A percentile compares a stretch with the other conserved stretches of the same genome.
Conservation (phyloP, 768 basidiomycete genomes). For the Kockovaella imperatae region DNA sequence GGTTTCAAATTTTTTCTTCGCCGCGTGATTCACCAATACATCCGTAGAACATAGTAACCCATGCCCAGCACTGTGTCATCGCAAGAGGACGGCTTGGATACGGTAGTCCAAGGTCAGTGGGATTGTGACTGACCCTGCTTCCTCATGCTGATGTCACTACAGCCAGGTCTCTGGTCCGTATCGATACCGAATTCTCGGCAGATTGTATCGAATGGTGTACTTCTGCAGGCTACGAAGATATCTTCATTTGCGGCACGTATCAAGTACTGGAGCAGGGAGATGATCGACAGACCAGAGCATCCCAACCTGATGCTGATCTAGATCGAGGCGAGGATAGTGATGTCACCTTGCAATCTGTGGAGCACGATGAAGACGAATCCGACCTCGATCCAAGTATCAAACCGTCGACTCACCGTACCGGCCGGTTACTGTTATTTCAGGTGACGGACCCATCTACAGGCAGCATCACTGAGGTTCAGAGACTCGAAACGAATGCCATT, state of each 20-base stretch:
- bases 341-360: no score
- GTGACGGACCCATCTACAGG: slow-evolving; percentile 42
- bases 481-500: slow-evolving; percentile 66
- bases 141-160: no score
- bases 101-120: background rate
- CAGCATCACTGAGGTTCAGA: slow-evolving; percentile 52
- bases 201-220: slow-evolving; percentile 91
- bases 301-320: slow-evolving; percentile 39
- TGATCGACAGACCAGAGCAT: background rate
- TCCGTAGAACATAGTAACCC: no score
- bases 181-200: slow-evolving; percentile 74
- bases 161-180: slow-evolving; percentile 12
- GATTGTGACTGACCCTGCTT: background rate
- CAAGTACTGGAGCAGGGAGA: slow-evolving; percentile 53
- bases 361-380: slow-evolving; percentile 13
- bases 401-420: slow-evolving; percentile 51
- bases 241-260: slow-evolving; percentile 89
- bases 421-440: slow-evolving; percentile 66
- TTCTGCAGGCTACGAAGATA: slow-evolving; percentile 51
- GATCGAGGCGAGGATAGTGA: slow-evolving; percentile 12
- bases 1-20: no score
- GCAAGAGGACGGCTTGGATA: no score
- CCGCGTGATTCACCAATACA: no score
- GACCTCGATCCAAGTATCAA: no score
- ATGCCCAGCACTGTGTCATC: no score